Base-by-base conservation (phyloP, 2,329 filamentous ascomycete species). In the Paraphaeosphaeria sporulosa region DNA sequence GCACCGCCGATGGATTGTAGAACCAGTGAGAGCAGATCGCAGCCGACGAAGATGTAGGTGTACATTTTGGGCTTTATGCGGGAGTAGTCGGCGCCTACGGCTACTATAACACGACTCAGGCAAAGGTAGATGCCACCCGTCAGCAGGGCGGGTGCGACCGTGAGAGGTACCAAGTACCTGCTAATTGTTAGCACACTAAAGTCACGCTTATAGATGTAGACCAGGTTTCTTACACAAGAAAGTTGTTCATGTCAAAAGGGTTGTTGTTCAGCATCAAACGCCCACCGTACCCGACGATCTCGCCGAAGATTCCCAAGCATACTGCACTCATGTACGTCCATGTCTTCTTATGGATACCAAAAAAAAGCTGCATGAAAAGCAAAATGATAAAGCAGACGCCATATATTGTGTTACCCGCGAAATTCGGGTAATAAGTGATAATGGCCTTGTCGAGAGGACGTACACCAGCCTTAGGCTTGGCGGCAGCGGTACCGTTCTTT, bases 1-100 rank as follows among this genome's bases (percentile, higher is more conserved):
- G 81, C 85, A 55, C 86, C 86, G 10, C 85, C 85, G 4, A 79
- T 78, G 3, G 83, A 84, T 71, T 88, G 86, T 13, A 87, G 74
- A 27, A 86, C 62, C n/a, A 89, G 80, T n/a, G 82, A 83, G 47
- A 86, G 67, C 27, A 87, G 60, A 64, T 89, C 86, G 67, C 82
- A 86, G 38, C 76, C 72, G 62, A 88, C 82, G 73, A 88, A 89
- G 59, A 87, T 79, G 72, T 82, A 82, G 12, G 85, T 85, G 70
- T 86, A 87, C 43, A 81, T 58, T 38, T 68, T 70, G 2, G 69
- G 71, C 51, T 64, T 67, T 23, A 74, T 32, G 17, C 66, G 68
- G 8, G 72, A 72, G 52, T 65, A 60, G 6, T 69, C 61, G 12
- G 61, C 58, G 23, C 85, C 85, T 52, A 85, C 82, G 42, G 80